Evolutionary conservation across 306 rosid genomes (phyloP), one percentile per base, ranked within the genome.

Genomic region (Mimosa pudica): DNA sequence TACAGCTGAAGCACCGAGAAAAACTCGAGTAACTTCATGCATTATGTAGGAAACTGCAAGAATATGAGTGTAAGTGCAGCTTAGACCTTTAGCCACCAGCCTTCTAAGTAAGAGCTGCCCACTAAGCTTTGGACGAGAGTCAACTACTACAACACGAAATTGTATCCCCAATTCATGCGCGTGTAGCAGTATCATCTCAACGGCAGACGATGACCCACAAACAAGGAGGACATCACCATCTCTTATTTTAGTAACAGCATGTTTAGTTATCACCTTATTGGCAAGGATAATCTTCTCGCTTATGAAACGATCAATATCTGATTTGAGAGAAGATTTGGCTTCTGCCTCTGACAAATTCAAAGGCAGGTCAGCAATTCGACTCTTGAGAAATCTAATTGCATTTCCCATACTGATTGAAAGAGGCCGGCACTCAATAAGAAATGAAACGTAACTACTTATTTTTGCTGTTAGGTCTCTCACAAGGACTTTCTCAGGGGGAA

Each of bases 331-430:
- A 55, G 71, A 54, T 86, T 86, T 88, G 30, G 92, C 88, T 86
- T 88, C 92, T 46, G 86, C 80, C 70, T 88, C 92, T 2, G 88
- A 86, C 64, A 86, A n/a, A 55, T 86, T 30, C 86, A 86, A 74
- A 71, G 88, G 89, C 68, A 88, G 75, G 82, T 84, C 84, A 54
- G 92, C 84, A 79, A 88, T 80, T 62, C 73, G 89, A 77, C 88
- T 88, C 72, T 88, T 88, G 24, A 88, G 84, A 82, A 86, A 88
- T 71, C 92, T 84, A 80, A 88, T 86, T 38, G 92, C 89, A 86
- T 88, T 88, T 60, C 92, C 92, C 92, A 88, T 88, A 79, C 89
- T 88, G 85, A 88, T 84, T 80, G 92, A 88, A 70, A 88, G 86
- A 79, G 92, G 92, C 67, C 92, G 81, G 36, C 92, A 88, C 76